Base-by-base conservation (phyloP, 2,329 filamentous ascomycete species). In the Pseudogymnoascus sp. region DNA sequence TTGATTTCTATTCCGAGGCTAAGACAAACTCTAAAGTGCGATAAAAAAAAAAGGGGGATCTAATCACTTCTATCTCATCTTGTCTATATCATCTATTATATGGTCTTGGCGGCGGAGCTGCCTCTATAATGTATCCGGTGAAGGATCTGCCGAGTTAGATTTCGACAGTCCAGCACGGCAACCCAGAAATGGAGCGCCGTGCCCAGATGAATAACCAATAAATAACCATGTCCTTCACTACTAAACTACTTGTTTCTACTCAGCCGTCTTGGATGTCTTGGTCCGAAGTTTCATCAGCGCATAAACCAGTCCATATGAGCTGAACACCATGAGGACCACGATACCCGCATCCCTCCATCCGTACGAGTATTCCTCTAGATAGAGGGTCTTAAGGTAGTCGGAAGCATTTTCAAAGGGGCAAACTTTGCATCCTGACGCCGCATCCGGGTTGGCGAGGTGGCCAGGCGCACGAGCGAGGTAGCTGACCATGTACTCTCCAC, bases 161-260 rank as follows among this genome's bases (percentile, higher is more conserved):
- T 99, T 97, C 76, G 91, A 93, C 69, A 97, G 92, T 99, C 33
- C 94, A 99, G 77, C 84, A 94, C 77, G 94, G 93, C 58, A 99
- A 99, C 72, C 92, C 94, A 1, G 94, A 99, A 77, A 93, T 97
- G 75, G 91, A 99, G 75, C 84, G 94, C 66, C 84, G 93, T 69
- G 94, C 93, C 1, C 94, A 99, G 77, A 96, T 97, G 3, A 28
- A n/a, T 49, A 28, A n/a, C 14, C 14, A 49, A 28, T 49, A 4
- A 28, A 16, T 28, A 49, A 9, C 22, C 9, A 49, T n/a, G 7
- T 12, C 12, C 12, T 25, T 23, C 14, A 28, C 23, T 49, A 16
- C 14, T 28, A 5, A 49, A 49, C 4, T n/a, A 28, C 3, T 6
- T 28, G 23, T 28, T 28, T 25, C 23, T 49, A 49, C 23, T 67